phyloP scores from a whole-genome alignment of 805 yeast species.

The Candida nitratophila region DNA sequence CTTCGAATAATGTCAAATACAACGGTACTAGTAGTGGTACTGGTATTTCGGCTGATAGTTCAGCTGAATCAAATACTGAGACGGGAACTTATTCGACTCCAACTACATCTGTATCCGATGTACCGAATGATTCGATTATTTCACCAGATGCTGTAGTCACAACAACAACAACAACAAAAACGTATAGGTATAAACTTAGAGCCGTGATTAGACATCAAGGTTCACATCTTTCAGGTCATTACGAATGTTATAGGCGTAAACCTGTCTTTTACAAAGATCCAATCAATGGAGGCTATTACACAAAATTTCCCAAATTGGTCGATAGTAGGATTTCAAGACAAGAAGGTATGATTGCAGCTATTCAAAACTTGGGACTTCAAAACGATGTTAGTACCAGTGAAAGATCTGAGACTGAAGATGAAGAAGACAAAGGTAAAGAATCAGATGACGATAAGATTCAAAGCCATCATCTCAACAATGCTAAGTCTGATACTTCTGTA shows the following conservation, averaged over 20 bases:
- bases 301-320: constrained; percentile 10
- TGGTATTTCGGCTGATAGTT: neutral
- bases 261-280: constrained; percentile 47
- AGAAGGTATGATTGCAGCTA: constrained; percentile 3
- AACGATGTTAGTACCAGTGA: neutral
- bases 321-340: constrained; percentile 2
- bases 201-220: constrained; percentile 85
- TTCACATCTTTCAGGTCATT: constrained; percentile 83
- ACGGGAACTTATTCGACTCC: constrained; percentile 3
- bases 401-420: neutral
- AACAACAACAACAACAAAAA: neutral
- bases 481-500: too few relatives aligned
- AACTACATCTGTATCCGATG: neutral
- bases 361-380: neutral
- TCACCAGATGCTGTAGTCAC: neutral
- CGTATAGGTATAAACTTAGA: constrained; percentile 46
- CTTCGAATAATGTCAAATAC: neutral
- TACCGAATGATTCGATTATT: neutral
- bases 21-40: neutral
- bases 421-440: neutral
- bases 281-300: constrained; percentile 16
- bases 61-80: neutral
- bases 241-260: constrained; percentile 79
- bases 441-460: neutral
- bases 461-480: too few relatives aligned